Percentiles rank a stretch among this genome's conserved stretches.
Conservation (phyloP, 1,139 yeast genomes). For the Yamadazyma atmosphaerica region DNA sequence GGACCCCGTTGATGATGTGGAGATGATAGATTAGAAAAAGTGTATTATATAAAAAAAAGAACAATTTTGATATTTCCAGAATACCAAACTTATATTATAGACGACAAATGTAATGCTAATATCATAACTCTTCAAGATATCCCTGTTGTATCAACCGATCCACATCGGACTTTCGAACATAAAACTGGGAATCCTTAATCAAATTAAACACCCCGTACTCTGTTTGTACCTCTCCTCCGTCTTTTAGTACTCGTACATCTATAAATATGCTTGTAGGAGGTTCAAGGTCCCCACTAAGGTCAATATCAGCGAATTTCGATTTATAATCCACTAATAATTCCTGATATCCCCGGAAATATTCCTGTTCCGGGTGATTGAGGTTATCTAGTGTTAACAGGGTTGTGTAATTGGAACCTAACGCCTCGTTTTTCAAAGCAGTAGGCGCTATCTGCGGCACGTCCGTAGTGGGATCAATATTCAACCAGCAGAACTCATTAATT, state of each 20-base stretch:
- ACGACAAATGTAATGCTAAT: not conserved
- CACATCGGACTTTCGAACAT: conserved; percentile 90
- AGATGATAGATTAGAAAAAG: conserved; percentile 9
- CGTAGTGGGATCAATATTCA: conserved; percentile 40
- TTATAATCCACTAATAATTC: conserved; percentile 75
- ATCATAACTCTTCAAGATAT: conserved; percentile 70
- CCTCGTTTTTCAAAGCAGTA: conserved; percentile 7
- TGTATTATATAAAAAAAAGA: too few species aligned
- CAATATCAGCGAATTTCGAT: conserved; percentile 81
- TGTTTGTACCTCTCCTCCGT: conserved; percentile 96
- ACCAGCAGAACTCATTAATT: conserved; percentile 74
- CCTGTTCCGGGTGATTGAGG: conserved; percentile 77
- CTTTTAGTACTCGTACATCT: conserved; percentile 88
- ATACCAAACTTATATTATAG: too few species aligned
- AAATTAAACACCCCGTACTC: conserved; percentile 95
- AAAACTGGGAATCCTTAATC: conserved; percentile 94
- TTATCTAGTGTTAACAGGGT: conserved; percentile 44
- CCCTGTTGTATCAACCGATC: conserved; percentile 95
- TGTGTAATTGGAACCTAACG: conserved; percentile 25
- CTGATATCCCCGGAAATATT: conserved; percentile 69
- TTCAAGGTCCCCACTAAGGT: conserved; percentile 78
- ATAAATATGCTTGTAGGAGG: conserved; percentile 93
- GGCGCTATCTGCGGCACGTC: conserved; percentile 11
- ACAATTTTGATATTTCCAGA: too few species aligned
- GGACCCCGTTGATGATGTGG: conserved; percentile 8